Evolutionary conservation across 1,139 yeast species (phyloP), one percentile per base, ranked within the genome.

Genomic region (Candida buenavistaensis): DNA sequence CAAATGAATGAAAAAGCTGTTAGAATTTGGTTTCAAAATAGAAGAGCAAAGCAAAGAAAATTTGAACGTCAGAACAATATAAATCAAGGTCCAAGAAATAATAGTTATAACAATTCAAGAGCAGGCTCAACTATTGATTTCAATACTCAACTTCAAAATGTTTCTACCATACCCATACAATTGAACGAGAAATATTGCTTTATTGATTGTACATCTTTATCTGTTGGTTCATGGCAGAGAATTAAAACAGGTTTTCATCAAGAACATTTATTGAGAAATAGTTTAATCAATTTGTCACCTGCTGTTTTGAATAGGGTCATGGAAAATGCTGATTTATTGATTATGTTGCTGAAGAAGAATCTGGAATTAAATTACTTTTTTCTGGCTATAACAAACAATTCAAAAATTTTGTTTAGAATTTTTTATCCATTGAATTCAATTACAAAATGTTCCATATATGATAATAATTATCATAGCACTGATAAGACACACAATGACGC

Each of bases 1-100:
- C 86, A 85, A 30, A 85, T 90, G 92, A 80, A 92, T 6, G 96
- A 89, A 51, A 76, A 95, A 46, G 89, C 95, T 4, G 96, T 90
- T 3, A 74, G 96, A 38, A 89, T 90, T 32, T 90, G 97, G 97
- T 90, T 90, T 54, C 97, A 90, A 57, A 90, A 90, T 55, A 69
- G 94, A 48, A 64, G 97, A 41, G 96, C 96, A 13, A 88, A 88
- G 54, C 72, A 79, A 33, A 72, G 90, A 52, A 80, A 77, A 51
- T 53, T 71, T 45, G 82, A 76, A 46, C 27, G 32, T 17, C 32
- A 30, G 13, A 64, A 7, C 5, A 7, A 17, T 17, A 6, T 7
- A 17, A 22, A n/a, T n/a, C 24, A 7, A 22, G 12, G 11, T 22
- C 3, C 24, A 6, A 5, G 13, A n/a, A 24, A 14, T 26, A 14